Base-by-base conservation (phyloP, 768 basidiomycete genomes). In the Kwoniella dendrophila region DNA sequence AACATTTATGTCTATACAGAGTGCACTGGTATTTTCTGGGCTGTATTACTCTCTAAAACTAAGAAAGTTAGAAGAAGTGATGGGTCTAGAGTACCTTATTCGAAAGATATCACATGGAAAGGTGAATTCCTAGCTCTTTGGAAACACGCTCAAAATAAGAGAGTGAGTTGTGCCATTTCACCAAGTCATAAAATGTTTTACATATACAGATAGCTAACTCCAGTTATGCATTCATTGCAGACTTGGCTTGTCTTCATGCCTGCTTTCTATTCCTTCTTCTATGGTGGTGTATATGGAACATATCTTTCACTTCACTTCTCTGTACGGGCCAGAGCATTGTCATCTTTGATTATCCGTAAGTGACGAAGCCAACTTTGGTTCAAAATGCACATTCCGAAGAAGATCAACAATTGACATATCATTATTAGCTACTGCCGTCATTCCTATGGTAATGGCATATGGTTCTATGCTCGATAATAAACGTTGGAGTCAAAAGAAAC, bases 271-370 rank as follows among this genome's bases (percentile, higher is more conserved):
- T 60, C 58, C 6, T 68, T 48, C 55, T 68, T 68, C 43, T 64
- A 61, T 55, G 63, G 67, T 22, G 67, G 63, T 44, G 50, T 59
- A 2, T 48, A 38, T 22, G 50, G 38, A 11, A 64, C 58, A 4
- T 69, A 69, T 49, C 68, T 69, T 40, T 44, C 64, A 5, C 29
- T 34, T 14, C 58, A 55, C 50, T 69, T 69, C 40, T 49, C 60
- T 24, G 68, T 69, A 22, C 59, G 69, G 12, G 59, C 62, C 11
- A 50, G 64, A 36, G 59, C 66, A 2, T 44, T 73, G 7, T 73
- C 71, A 4, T 70, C 69, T 16, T 41, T 73, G 29, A 59, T 73
- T 56, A 30, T 49, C n/a, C 67, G 67, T 69, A 22, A 63, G 68
- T 66, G 32, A 41, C 22, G n/a, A 12, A 16, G 12, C 7, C 7